These are phyloP conservation scores for Collybia sp. DNA, from an alignment of 768 basidiomycete genomes.

Conservation along the genomic window DNA sequence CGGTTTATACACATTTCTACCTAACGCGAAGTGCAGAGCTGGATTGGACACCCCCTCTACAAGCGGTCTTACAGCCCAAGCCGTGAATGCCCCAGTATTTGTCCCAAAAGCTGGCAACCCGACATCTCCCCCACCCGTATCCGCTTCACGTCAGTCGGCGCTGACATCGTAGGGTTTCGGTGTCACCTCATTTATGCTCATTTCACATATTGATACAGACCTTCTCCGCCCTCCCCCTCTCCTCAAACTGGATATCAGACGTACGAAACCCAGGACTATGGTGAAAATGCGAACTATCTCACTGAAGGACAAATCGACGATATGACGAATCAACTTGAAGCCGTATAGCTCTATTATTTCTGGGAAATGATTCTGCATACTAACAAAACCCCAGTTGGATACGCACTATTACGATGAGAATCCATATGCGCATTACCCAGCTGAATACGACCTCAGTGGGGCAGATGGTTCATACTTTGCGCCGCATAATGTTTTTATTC, in stretches of 20 bases:
- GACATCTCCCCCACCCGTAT: slow-evolving; percentile 22
- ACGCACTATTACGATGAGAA: slow-evolving; percentile 21
- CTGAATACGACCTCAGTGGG: slow-evolving; percentile 32
- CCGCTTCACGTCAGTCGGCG: slow-evolving; percentile 14
- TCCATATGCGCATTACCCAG: slow-evolving; percentile 22
- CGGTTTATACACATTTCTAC: slow-evolving; percentile 7
- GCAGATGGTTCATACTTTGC: slow-evolving; percentile 37
- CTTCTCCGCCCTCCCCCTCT: slow-evolving; percentile 12
- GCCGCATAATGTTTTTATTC: slow-evolving; percentile 38
- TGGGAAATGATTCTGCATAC: too few relatives aligned
- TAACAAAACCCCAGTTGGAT: slow-evolving; percentile 16
- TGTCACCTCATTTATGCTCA: neutral
- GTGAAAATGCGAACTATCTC: slow-evolving; percentile 15
- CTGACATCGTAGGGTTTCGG: slow-evolving; percentile 13
- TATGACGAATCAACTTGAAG: slow-evolving; percentile 27
- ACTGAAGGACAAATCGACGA: slow-evolving; percentile 11
- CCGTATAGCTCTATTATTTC: slow-evolving; percentile 9
- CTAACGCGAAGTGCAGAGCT: slow-evolving; percentile 24
- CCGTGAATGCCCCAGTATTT: slow-evolving; percentile 82
- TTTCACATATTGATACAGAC: slow-evolving; percentile 5
- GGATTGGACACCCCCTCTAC: slow-evolving; percentile 39
- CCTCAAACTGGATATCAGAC: slow-evolving; percentile 10
- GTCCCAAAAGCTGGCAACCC: slow-evolving; percentile 56
- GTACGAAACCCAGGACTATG: slow-evolving; percentile 18
- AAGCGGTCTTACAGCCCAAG: slow-evolving; percentile 47